Percentiles rank a stretch among this genome's conserved stretches.
Conservation (phyloP, 768 basidiomycete genomes). For the Rhodocollybia butyracea region DNA sequence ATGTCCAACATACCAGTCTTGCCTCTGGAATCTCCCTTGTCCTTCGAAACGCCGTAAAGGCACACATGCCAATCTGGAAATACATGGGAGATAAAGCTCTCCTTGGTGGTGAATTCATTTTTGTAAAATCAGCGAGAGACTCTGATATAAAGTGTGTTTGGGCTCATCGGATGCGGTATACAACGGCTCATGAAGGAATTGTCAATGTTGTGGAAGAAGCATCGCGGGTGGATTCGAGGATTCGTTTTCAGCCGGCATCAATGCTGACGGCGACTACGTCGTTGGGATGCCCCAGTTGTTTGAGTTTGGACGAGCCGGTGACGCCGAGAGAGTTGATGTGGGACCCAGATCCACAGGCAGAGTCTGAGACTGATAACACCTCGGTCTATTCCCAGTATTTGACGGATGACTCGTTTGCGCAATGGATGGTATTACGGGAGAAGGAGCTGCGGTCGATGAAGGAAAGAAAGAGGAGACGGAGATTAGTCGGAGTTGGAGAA, state of each 20-base stretch:
- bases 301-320: not conserved
- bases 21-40: constrained; percentile 55
- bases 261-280: not conserved
- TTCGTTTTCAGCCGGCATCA: not conserved
- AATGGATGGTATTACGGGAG: not conserved
- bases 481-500: not conserved
- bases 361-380: not conserved
- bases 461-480: not conserved
- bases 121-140: constrained; percentile 52
- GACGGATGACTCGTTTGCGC: not conserved
- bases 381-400: not conserved
- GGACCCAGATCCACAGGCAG: not conserved
- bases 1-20: constrained; percentile 47
- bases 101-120: constrained; percentile 71
- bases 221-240: no score
- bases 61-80: constrained; percentile 61
- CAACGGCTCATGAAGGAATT: constrained; percentile 57
- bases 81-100: constrained; percentile 58
- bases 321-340: not conserved
- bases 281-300: not conserved
- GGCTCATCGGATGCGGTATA: constrained; percentile 63
- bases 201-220: constrained; percentile 49
- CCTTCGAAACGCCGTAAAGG: constrained; percentile 49
- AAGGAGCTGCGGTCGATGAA: not conserved
- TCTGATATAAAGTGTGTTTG: constrained; percentile 46